Base-by-base conservation (phyloP, 768 basidiomycete species). In the Boletus rubescentipes region DNA sequence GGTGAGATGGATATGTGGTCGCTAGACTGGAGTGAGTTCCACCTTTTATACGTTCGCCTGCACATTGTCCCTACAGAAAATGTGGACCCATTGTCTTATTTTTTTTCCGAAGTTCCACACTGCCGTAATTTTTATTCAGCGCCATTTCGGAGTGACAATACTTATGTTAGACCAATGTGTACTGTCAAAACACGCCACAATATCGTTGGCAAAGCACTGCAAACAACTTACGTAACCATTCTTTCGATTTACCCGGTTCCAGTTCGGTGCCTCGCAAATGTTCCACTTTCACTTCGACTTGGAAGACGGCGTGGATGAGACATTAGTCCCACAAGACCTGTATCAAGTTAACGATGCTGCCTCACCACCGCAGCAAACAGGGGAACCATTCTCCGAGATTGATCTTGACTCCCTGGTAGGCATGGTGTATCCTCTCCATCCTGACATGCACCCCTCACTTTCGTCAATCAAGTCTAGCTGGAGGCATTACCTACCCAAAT, bases 401-500 rank as follows among this genome's bases (percentile, higher is more conserved):
- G 53, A 60, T 21, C 54, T 75, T 6, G 54, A 61, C 11, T 57
- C 67, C 4, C 51, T 73, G 56, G 77, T 75, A 60, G 48, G 72
- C 67, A 34, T 40, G 32, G 18, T 48, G 36, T 29, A 16, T 34
- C 47, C 46, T 40, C 53, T 38, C 38, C 36, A 15, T 21, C 16
- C 18, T 9, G 32, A 9, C 31, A 46, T 21, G 43, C 32, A 40
- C 21, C 41, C n/a, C 37, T 53, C 61, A 49, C 44, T 53, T 20
- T 23, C 53, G 55, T 40, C 29, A 58, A 46, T 55, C 52, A 67
- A 63, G 58, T 61, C 57, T 73, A 94, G 92, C 68, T 94, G 49
- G 75, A 80, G 48, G 70, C 76, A 5, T 76, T 96, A 6, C 93
- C 94, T 1, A 73, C 79, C 2, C 70, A 79, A 11, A 84, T 98